Evolutionary conservation across 768 basidiomycete genomes (phyloP).

Genomic region (Rhizopogon salebrosus): DNA sequence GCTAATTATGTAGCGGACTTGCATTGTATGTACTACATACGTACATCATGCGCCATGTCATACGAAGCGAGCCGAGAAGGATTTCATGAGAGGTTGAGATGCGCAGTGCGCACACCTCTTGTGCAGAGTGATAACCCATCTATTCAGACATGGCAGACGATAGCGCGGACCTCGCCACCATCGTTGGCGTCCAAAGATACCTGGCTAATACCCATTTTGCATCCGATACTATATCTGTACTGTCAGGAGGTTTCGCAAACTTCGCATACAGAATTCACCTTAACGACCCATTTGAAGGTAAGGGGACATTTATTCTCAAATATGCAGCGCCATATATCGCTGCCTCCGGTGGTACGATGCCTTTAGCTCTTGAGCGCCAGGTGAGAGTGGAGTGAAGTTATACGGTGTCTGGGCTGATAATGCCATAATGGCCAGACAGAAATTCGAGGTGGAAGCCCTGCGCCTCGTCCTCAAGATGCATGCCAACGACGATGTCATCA

Average conservation of each 20-base stretch:
- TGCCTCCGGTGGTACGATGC: conserved; percentile 12
- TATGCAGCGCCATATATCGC: conserved; percentile 46
- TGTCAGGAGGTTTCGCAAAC: conserved; percentile 52
- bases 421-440: conserved; percentile 33
- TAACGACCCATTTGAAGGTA: conserved; percentile 33
- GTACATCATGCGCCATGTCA: no score
- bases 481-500: conserved; percentile 29
- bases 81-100: no score
- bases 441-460: conserved; percentile 44
- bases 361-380: conserved; percentile 49
- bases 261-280: conserved; percentile 53
- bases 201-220: conserved; percentile 45
- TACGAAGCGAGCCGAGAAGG: no score
- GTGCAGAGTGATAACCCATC: no score
- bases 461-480: conserved; percentile 35
- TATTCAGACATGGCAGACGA: conserved; percentile 13
- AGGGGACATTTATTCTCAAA: conserved; percentile 50
- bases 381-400: conserved; percentile 25
- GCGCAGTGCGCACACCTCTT: no score
- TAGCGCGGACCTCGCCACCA: conserved; percentile 22
- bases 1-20: no score
- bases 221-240: conserved; percentile 29
- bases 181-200: conserved; percentile 35
- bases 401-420: conserved; percentile 1
- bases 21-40: no score